Conservation (phyloP, 106 monocot species). For the Ottelia alismoides region DNA sequence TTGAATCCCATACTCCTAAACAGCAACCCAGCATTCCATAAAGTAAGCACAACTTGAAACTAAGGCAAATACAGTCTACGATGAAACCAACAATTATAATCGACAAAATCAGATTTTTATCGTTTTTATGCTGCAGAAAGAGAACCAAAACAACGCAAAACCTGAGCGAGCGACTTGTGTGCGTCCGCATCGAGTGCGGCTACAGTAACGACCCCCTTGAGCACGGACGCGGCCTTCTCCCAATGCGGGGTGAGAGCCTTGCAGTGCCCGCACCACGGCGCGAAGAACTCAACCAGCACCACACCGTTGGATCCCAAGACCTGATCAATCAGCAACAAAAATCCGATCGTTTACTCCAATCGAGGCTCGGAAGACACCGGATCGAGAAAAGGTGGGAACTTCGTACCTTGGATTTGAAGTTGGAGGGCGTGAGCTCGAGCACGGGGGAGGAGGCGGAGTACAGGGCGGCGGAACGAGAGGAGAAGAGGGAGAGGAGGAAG, state of each 20-base stretch:
- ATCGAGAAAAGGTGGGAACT: background rate
- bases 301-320: conserved; percentile 71
- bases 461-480: conserved; percentile 31
- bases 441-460: conserved; percentile 90
- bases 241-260: conserved; percentile 73
- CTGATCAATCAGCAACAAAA: conserved; percentile 12
- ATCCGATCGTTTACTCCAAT: background rate
- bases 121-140: conserved; percentile 1
- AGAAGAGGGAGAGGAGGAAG: conserved; percentile 10
- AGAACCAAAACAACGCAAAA: conserved; percentile 9
- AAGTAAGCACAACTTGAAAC: too few relatives aligned
- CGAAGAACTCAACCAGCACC: conserved; percentile 97
- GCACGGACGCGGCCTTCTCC: conserved; percentile 81
- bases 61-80: too few relatives aligned
- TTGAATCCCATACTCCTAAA: conserved; percentile 85
- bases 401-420: conserved; percentile 94
- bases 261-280: conserved; percentile 99
- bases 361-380: too few relatives aligned
- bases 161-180: conserved; percentile 75
- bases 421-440: conserved; percentile 74
- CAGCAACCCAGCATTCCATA: too few relatives aligned
- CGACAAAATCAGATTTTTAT: too few relatives aligned
- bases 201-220: conserved; percentile 83
- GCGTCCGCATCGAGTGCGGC: conserved; percentile 90
- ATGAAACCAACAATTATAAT: too few relatives aligned